phyloP scores from a whole-genome alignment of 2,329 filamentous ascomycete species.

The Stachybotrys chlorohalonatus region DNA sequence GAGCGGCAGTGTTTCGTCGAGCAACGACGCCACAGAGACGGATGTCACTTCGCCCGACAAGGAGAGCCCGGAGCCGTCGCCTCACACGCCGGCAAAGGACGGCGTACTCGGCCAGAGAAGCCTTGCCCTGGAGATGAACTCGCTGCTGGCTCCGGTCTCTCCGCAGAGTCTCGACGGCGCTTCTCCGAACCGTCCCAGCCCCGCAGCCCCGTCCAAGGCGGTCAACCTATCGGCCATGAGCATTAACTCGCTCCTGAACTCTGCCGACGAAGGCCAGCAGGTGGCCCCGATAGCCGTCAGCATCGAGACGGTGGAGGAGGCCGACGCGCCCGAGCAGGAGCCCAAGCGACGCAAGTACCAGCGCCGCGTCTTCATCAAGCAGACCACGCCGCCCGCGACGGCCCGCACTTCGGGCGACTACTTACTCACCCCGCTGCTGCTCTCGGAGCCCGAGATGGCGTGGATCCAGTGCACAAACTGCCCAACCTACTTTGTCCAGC shows the following conservation, averaged over 20 bases:
- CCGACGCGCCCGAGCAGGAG: conserved; percentile 6
- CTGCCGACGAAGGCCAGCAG: conserved; percentile 9
- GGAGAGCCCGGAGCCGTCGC: conserved; percentile 30
- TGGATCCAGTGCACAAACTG: conserved; percentile 92
- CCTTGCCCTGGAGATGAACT: background rate
- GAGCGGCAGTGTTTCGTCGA: conserved; percentile 15
- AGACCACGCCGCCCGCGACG: conserved; percentile 20
- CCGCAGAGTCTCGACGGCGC: conserved; percentile 18
- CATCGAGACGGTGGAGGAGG: conserved; percentile 14
- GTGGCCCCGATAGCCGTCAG: conserved; percentile 12
- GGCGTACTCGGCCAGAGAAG: background rate
- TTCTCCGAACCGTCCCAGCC: conserved; percentile 9
- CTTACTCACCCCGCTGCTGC: conserved; percentile 65
- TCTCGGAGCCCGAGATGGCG: conserved; percentile 64
- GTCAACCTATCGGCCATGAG: conserved; percentile 18
- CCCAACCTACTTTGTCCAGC: conserved; percentile 73
- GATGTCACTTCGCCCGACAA: conserved; percentile 43
- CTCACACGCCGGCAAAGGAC: conserved; percentile 18
- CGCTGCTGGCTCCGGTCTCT: conserved; percentile 15
- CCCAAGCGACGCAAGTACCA: conserved; percentile 25
- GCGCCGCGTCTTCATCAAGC: conserved; percentile 22
- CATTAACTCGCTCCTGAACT: conserved; percentile 22
- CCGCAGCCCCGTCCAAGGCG: background rate
- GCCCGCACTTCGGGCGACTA: conserved; percentile 67
- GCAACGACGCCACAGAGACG: conserved; percentile 21